phyloP scores from a whole-genome alignment of 371 early-diverging fungal species.

The Polyrhizophydium stewartii region DNA sequence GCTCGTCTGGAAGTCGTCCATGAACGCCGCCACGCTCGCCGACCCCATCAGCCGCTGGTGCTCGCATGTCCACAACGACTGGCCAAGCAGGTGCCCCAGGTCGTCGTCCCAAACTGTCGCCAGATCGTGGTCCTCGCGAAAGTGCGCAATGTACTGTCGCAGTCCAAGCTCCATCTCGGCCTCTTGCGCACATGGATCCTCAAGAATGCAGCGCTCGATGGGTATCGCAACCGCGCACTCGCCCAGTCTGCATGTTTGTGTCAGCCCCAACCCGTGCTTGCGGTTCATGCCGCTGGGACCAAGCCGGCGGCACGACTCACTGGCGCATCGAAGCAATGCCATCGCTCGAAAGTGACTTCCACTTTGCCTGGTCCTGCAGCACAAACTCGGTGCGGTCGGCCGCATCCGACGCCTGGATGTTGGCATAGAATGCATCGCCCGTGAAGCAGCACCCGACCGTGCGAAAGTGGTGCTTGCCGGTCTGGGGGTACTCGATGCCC shows the following conservation, averaged over 20 bases:
- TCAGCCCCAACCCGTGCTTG: too few species aligned
- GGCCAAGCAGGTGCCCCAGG: slow-evolving; percentile 16
- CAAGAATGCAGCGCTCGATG: background rate
- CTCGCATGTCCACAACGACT: slow-evolving; percentile 29
- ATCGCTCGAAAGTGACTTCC: slow-evolving; percentile 29
- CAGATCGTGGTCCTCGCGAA: slow-evolving; percentile 25
- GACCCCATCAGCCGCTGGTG: slow-evolving; percentile 11
- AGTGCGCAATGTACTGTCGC: slow-evolving; percentile 16
- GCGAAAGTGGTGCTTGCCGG: slow-evolving; percentile 15
- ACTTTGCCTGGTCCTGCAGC: slow-evolving; percentile 15
- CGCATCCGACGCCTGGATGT: slow-evolving; percentile 22
- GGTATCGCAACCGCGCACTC: background rate
- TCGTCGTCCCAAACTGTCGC: slow-evolving; percentile 22
- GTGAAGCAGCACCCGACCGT: slow-evolving; percentile 34
- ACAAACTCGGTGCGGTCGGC: slow-evolving; percentile 10
- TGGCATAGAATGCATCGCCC: slow-evolving; percentile 28
- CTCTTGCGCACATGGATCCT: slow-evolving; percentile 5
- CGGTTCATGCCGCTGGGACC: background rate
- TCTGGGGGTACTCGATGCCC: slow-evolving; percentile 18
- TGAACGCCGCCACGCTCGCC: background rate
- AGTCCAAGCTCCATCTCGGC: slow-evolving; percentile 19
- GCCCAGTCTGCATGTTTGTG: background rate
- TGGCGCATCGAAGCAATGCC: slow-evolving; percentile 16
- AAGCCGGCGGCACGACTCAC: slow-evolving; percentile 4
- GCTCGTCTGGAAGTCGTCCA: slow-evolving; percentile 25